Conservation (phyloP, 805 yeast species). For the Yarrowia sp. region DNA sequence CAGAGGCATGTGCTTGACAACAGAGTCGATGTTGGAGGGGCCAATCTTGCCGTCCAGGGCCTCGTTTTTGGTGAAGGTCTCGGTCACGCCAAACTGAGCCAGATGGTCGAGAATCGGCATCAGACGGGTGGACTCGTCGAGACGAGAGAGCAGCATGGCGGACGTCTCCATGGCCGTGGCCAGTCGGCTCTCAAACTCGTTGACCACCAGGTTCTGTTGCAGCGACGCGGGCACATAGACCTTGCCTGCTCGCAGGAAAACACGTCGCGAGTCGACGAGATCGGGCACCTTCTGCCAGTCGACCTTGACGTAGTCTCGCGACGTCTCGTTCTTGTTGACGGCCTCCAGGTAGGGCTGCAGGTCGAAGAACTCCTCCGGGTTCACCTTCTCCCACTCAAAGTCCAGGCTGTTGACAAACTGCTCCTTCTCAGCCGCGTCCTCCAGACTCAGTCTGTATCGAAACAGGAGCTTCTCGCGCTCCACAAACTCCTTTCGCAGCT, state of each 20-base stretch:
- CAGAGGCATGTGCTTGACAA: conserved; percentile 72
- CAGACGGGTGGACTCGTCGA: conserved; percentile 89
- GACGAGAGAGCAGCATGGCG: conserved; percentile 71
- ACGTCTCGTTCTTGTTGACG: conserved; percentile 41
- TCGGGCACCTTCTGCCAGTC: conserved; percentile 85
- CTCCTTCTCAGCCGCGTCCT: conserved; percentile 64
- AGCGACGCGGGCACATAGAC: conserved; percentile 84
- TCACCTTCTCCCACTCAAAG: conserved; percentile 69
- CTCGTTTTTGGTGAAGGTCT: conserved; percentile 37
- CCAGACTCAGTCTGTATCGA: conserved; percentile 63
- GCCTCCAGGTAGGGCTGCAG: conserved; percentile 53
- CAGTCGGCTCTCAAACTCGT: conserved; percentile 62
- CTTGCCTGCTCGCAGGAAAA: conserved; percentile 62
- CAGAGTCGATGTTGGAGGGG: conserved; percentile 56
- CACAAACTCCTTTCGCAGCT: conserved; percentile 73
- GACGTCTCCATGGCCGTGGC: conserved; percentile 57
- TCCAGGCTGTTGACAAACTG: conserved; percentile 65
- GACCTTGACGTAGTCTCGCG: conserved; percentile 59
- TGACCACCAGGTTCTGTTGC: conserved; percentile 66
- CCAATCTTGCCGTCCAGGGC: conserved; percentile 50
- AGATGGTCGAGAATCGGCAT: conserved; percentile 80
- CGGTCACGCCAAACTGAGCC: conserved; percentile 43
- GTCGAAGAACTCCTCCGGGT: conserved; percentile 56
- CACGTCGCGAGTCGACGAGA: conserved; percentile 68
- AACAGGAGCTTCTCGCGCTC: conserved; percentile 74